phyloP scores from a whole-genome alignment of 306 rosid species.

The Rosa lucieae region DNA sequence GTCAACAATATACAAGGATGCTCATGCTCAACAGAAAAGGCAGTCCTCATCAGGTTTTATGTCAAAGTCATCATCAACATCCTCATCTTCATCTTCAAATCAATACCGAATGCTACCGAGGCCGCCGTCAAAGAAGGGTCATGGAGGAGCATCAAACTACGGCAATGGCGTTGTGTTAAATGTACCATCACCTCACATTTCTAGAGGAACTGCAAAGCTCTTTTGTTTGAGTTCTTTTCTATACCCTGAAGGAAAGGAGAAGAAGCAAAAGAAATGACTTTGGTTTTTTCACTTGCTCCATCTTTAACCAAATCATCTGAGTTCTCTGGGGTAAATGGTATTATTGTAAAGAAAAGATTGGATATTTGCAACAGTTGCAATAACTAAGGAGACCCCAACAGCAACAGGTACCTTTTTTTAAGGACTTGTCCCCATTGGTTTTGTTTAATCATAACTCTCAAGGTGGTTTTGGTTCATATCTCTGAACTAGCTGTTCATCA shows the following conservation, averaged over 20 bases:
- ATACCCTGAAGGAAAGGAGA: constrained; percentile 50
- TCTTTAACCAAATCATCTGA: neutral
- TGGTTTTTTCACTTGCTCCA: neutral
- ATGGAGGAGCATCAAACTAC: constrained; percentile 46
- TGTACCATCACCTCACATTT: constrained; percentile 74
- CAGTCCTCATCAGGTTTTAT: constrained; percentile 27
- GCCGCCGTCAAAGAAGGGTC: constrained; percentile 56
- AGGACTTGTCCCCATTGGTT: constrained; percentile 24
- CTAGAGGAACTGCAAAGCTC: constrained; percentile 66
- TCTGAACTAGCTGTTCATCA: constrained; percentile 9
- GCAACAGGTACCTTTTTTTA: constrained; percentile 23
- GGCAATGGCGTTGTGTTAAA: constrained; percentile 61
- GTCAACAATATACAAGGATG: constrained; percentile 36
- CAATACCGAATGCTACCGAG: constrained; percentile 41
- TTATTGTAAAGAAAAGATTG: constrained; percentile 12
- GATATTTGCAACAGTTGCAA: constrained; percentile 27
- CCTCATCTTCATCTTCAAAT: constrained; percentile 34
- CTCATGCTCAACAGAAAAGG: constrained; percentile 31
- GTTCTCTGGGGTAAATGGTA: neutral
- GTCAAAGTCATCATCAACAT: constrained; percentile 38
- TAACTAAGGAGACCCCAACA: constrained; percentile 31
- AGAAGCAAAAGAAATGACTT: constrained; percentile 59
- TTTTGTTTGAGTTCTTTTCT: constrained; percentile 71
- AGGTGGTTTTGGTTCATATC: neutral
- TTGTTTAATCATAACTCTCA: constrained; percentile 15